Percentiles rank a stretch among this genome's conserved stretches.
These are phyloP conservation scores for Trichoderma breve DNA, from an alignment of 2,329 filamentous ascomycete genomes.

Conservation along the genomic window DNA sequence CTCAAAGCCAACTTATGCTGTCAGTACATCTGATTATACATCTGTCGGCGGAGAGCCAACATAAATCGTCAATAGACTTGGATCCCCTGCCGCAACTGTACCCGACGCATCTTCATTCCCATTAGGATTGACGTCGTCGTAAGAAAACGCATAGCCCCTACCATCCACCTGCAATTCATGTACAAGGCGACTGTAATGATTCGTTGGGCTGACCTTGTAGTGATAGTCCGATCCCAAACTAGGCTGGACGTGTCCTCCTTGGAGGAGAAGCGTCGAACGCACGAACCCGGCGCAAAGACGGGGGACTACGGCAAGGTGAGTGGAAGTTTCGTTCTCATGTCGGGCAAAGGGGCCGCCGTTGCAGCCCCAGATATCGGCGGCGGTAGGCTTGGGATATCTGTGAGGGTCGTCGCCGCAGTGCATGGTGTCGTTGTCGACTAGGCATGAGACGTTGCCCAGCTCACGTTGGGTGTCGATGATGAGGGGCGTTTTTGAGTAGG, in stretches of 20 bases:
- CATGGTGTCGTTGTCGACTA: conserved; percentile 36
- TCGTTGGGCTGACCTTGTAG: conserved; percentile 45
- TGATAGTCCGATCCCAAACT: conserved; percentile 38
- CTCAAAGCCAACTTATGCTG: neutral
- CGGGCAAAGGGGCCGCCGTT: conserved; percentile 47
- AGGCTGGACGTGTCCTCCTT: conserved; percentile 49
- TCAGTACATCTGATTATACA: conserved; percentile 38
- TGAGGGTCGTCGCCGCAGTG: conserved; percentile 42
- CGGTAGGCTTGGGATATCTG: conserved; percentile 43
- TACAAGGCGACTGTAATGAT: conserved; percentile 60
- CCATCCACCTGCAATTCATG: conserved; percentile 59
- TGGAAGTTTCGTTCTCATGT: conserved; percentile 36
- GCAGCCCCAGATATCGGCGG: conserved; percentile 51
- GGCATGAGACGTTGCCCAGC: conserved; percentile 41
- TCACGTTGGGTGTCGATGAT: conserved; percentile 43
- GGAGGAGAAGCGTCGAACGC: conserved; percentile 45
- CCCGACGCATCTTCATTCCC: conserved; percentile 52
- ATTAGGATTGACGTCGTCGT: conserved; percentile 64
- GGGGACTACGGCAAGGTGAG: conserved; percentile 45
- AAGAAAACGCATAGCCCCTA: conserved; percentile 64
- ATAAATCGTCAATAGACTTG: conserved; percentile 31
- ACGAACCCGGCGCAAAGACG: conserved; percentile 52
- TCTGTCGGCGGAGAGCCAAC: conserved; percentile 24
- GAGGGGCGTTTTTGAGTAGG: conserved; percentile 40
- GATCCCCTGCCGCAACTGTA: conserved; percentile 28